Conservation (phyloP, 225 moss, liverwort and hornwort genomes). For the Polytrichum formosum region DNA sequence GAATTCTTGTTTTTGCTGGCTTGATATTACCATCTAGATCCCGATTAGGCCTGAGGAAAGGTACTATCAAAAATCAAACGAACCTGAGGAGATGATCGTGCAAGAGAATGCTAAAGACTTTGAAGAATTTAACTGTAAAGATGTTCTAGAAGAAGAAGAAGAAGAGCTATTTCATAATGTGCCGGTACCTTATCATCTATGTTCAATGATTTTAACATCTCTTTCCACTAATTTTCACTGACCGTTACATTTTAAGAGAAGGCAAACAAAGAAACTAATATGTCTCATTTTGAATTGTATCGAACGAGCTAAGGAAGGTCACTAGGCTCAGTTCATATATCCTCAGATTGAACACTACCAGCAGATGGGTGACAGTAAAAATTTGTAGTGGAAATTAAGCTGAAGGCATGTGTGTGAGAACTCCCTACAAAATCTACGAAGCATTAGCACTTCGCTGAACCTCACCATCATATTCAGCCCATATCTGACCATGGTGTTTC, state of each 20-base stretch:
- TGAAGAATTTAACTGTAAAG: slow-evolving; percentile 21
- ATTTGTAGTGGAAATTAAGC: no score
- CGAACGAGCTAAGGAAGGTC: no score
- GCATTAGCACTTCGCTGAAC: background rate
- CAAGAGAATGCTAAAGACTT: slow-evolving; percentile 21
- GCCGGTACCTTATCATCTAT: slow-evolving; percentile 13
- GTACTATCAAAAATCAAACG: slow-evolving; percentile 12
- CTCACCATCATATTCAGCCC: background rate
- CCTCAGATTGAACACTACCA: no score
- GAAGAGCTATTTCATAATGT: slow-evolving; percentile 13
- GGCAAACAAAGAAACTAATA: no score
- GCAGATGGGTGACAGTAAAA: no score
- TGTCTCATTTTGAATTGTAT: no score
- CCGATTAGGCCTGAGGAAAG: slow-evolving; percentile 10
- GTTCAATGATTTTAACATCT: background rate
- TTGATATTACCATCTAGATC: background rate
- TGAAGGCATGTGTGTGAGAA: no score
- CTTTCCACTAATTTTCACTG: no score
- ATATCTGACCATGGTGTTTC: background rate
- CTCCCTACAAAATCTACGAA: no score
- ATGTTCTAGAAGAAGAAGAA: slow-evolving; percentile 12
- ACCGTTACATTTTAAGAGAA: no score
- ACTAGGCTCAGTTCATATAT: no score
- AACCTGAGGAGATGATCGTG: slow-evolving; percentile 19
- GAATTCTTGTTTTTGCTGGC: background rate